Evolutionary conservation across 768 basidiomycete species (phyloP).

Genomic region (Wakefieldia striispora): DNA sequence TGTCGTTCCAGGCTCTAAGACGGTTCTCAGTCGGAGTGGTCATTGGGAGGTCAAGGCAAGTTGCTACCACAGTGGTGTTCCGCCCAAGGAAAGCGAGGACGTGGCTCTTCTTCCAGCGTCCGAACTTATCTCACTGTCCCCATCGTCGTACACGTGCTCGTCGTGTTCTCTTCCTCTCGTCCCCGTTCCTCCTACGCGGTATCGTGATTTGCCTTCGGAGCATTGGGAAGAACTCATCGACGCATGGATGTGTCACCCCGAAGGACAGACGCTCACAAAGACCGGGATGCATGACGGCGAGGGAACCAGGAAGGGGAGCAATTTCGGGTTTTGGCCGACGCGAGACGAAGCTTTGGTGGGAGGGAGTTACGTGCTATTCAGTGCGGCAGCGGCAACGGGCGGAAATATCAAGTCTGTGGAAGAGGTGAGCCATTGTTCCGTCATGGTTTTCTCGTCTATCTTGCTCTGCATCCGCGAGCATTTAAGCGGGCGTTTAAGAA

Average conservation of each 20-base stretch:
- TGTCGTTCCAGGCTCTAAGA: conserved; percentile 58
- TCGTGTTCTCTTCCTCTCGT: conserved; percentile 75
- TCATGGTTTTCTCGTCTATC: conserved; percentile 1
- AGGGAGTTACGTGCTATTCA: conserved; percentile 84
- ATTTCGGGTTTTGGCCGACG: conserved; percentile 76
- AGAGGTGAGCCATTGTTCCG: conserved; percentile 48
- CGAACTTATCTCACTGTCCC: conserved; percentile 52
- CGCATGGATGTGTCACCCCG: conserved; percentile 96
- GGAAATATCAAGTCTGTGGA: conserved; percentile 23
- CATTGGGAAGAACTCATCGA: conserved; percentile 98
- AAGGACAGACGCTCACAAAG: conserved; percentile 67
- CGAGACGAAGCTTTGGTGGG: conserved; percentile 77
- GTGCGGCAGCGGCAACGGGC: conserved; percentile 52
- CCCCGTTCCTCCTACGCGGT: conserved; percentile 51
- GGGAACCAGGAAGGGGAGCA: conserved; percentile 19
- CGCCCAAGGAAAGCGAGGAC: conserved; percentile 27
- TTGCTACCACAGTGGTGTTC: conserved; percentile 27
- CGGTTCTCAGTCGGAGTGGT: conserved; percentile 50
- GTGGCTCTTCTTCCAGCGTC: conserved; percentile 63
- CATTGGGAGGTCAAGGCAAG: conserved; percentile 74
- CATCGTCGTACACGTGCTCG: conserved; percentile 71
- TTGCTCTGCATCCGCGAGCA: neutral
- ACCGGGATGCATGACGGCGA: conserved; percentile 35
- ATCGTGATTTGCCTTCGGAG: conserved; percentile 89
- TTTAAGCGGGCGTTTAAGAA: conserved; percentile 80